These are phyloP conservation scores for Candida ortonii DNA, from an alignment of 805 yeast genomes.

Conservation along the genomic window DNA sequence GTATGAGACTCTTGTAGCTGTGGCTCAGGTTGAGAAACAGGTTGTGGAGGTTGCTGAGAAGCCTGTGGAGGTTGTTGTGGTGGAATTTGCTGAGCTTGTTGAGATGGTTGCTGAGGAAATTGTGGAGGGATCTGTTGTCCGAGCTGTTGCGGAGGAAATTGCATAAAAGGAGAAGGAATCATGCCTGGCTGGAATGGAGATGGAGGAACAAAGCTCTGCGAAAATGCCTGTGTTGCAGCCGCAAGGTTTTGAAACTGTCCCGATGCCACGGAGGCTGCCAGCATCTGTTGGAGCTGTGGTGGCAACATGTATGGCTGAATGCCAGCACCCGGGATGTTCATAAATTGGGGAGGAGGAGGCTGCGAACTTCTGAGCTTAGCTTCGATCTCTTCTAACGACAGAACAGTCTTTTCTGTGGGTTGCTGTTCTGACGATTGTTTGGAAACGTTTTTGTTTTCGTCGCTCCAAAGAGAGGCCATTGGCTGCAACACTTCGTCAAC, in stretches of 20 bases:
- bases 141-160: conserved; percentile 19
- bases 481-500: conserved; percentile 54
- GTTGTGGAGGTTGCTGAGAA: conserved; percentile 18
- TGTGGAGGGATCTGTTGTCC: conserved; percentile 13
- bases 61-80: conserved; percentile 16
- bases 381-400: conserved; percentile 82
- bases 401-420: conserved; percentile 40
- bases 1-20: too few relatives aligned
- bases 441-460: conserved; percentile 25
- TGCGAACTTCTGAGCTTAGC: conserved; percentile 61
- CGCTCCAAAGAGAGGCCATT: conserved; percentile 69
- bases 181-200: conserved; percentile 26
- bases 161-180: conserved; percentile 25
- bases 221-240: conserved; percentile 32
- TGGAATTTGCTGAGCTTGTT: conserved; percentile 15
- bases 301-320: conserved; percentile 30
- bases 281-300: conserved; percentile 32
- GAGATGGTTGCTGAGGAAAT: conserved; percentile 18
- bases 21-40: conserved; percentile 8
- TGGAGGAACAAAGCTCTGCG: conserved; percentile 29
- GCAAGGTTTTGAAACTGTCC: conserved; percentile 33
- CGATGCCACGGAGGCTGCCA: conserved; percentile 31
- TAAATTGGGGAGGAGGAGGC: conserved; percentile 7
- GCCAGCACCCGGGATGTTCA: conserved; percentile 20
- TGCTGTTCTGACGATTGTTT: conserved; percentile 19